These are phyloP conservation scores for Licmophora abbreviata DNA, from an alignment of 108 stramenopile genomes.

Conservation along the genomic window DNA sequence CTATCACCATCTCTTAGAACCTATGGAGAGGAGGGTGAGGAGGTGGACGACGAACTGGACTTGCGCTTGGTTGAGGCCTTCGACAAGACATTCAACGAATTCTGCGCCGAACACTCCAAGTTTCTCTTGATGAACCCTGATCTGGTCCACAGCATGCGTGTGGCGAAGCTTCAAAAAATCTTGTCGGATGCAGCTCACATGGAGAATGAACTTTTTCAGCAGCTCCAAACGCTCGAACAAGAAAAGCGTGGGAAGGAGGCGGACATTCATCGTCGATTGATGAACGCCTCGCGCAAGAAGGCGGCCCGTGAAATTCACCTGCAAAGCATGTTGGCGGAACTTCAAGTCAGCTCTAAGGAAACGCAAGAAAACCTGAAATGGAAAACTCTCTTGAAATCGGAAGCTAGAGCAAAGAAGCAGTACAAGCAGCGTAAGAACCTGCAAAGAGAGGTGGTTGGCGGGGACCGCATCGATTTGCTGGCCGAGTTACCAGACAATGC, in stretches of 20 bases:
- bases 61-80: conserved; percentile 31
- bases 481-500: neutral
- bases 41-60: conserved; percentile 20
- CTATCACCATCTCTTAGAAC: no score
- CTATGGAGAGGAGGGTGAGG: no score
- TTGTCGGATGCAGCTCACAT: conserved; percentile 12
- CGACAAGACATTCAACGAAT: conserved; percentile 30
- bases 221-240: conserved; percentile 6
- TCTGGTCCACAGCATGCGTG: conserved; percentile 26
- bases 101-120: conserved; percentile 22
- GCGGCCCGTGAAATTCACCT: conserved; percentile 32
- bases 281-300: conserved; percentile 28
- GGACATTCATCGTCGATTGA: neutral
- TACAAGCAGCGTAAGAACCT: no score
- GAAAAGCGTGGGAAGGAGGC: neutral
- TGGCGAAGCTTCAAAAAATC: conserved; percentile 31
- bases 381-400: no score
- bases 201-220: conserved; percentile 10
- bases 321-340: conserved; percentile 15
- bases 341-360: no score
- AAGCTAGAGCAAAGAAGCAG: no score
- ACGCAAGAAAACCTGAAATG: no score
- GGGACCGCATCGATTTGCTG: neutral
- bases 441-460: neutral
- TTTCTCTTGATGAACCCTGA: conserved; percentile 18